These are phyloP conservation scores for Taxawa tesnikishii DNA, from an alignment of 2,329 filamentous ascomycete species.

Conservation along the genomic window DNA sequence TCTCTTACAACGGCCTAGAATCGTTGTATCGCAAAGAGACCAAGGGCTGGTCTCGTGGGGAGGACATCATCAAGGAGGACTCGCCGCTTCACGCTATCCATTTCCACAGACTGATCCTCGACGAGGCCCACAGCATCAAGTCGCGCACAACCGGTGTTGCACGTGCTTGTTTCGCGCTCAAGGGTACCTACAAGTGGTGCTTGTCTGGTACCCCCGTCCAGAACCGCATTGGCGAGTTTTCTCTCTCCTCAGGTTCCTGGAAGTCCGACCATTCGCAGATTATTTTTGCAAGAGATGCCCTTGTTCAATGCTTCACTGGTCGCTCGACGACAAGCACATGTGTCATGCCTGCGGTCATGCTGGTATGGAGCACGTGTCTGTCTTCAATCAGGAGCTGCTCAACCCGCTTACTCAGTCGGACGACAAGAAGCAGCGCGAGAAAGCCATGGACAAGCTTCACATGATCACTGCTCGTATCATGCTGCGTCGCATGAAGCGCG, in stretches of 20 bases:
- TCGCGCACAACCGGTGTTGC: constrained; percentile 80
- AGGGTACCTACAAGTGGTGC: constrained; percentile 87
- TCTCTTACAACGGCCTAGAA: constrained; percentile 86
- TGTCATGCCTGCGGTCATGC: constrained; percentile 59
- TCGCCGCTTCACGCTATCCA: constrained; percentile 67
- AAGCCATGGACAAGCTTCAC: constrained; percentile 70
- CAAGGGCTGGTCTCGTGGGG: constrained; percentile 75
- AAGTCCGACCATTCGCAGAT: constrained; percentile 77
- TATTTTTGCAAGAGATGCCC: constrained; percentile 85
- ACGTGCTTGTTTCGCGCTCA: constrained; percentile 85
- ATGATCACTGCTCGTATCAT: constrained; percentile 88
- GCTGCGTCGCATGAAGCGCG: constrained; percentile 86
- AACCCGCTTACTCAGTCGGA: constrained; percentile 53
- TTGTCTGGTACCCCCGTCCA: constrained; percentile 90
- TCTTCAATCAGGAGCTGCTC: constrained; percentile 90
- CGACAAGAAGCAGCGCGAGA: constrained; percentile 42
- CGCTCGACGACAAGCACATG: constrained; percentile 55
- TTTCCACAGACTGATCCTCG: constrained; percentile 85
- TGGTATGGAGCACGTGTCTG: constrained; percentile 57
- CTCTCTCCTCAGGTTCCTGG: constrained; percentile 82
- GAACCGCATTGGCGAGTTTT: constrained; percentile 98
- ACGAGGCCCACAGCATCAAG: constrained; percentile 94
- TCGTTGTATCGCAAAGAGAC: constrained; percentile 86
- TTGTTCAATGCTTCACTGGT: constrained; percentile 77
- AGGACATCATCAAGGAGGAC: constrained; percentile 67